Conservation (phyloP, 106 monocot genomes). For the Dendrobium nobile region DNA sequence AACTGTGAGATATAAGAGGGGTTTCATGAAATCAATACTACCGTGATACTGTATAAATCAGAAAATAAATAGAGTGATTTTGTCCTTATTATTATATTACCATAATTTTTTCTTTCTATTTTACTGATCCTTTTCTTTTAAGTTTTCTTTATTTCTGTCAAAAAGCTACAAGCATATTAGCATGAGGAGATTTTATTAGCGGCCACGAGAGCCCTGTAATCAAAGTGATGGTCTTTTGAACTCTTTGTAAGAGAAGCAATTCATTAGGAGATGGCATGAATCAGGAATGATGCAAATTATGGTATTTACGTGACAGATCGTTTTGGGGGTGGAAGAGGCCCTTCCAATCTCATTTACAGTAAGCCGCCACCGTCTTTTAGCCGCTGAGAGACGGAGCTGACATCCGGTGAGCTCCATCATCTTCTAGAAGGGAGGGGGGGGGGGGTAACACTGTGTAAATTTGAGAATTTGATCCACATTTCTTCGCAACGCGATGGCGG, state of each 20-base stretch:
- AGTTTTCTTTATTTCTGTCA: not conserved
- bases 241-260: not conserved
- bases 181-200: conserved; percentile 1
- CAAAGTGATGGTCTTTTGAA: not conserved
- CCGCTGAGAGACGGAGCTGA: not conserved
- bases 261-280: conserved; percentile 1
- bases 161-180: not conserved
- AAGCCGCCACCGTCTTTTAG: not conserved
- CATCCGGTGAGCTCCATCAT: not conserved
- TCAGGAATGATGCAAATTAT: conserved; percentile 5
- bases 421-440: not conserved
- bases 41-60: conserved; percentile 1
- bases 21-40: not conserved
- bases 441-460: not conserved
- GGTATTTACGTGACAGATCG: conserved; percentile 3
- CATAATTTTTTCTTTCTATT: not conserved
- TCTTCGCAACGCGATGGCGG: not conserved
- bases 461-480: conserved; percentile 3
- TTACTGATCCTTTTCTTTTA: not conserved
- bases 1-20: not conserved
- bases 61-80: not conserved
- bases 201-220: not conserved
- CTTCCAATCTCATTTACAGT: not conserved
- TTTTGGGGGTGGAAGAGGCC: not conserved
- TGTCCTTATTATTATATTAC: not conserved